Conservation (phyloP, 78 protist genomes). For the Dictyostelium firmibasis region DNA sequence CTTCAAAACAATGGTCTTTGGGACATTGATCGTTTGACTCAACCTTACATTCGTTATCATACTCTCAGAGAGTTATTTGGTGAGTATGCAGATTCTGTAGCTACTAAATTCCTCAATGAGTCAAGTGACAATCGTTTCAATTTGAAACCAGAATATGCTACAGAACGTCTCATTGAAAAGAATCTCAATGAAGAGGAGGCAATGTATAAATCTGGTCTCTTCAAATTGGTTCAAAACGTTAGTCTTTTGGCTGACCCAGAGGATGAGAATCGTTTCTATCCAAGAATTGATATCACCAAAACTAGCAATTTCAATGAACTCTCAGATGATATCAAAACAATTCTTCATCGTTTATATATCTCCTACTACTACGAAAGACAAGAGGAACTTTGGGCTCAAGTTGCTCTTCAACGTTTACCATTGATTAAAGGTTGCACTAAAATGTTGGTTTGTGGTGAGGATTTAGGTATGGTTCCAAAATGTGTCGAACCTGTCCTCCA, state of each 20-base stretch:
- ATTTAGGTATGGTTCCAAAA: conserved; percentile 88
- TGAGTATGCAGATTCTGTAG: conserved; percentile 40
- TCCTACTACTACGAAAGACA: conserved; percentile 81
- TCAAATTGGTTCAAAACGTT: conserved; percentile 54
- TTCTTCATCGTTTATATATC: conserved; percentile 58
- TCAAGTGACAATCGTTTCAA: conserved; percentile 13
- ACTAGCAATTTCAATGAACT: conserved; percentile 76
- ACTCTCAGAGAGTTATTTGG: conserved; percentile 66
- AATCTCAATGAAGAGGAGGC: conserved; percentile 13
- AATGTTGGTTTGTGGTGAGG: conserved; percentile 93
- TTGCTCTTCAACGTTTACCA: conserved; percentile 81
- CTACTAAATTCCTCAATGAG: conserved; percentile 49
- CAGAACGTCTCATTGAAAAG: conserved; percentile 36
- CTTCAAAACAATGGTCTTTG: conserved; percentile 76
- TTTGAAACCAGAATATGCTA: conserved; percentile 32
- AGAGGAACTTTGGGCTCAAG: conserved; percentile 82
- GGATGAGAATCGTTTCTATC: conserved; percentile 59
- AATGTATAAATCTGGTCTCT: conserved; percentile 77
- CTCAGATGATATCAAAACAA: conserved; percentile 49
- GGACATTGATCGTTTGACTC: conserved; percentile 78
- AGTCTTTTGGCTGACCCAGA: not conserved
- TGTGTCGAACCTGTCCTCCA: conserved; percentile 79
- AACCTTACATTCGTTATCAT: conserved; percentile 80
- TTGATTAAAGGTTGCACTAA: conserved; percentile 51
- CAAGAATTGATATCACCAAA: conserved; percentile 77